These are phyloP conservation scores for Podospora pseudocomata DNA, from an alignment of 495 filamentous ascomycete genomes.

Conservation along the genomic window DNA sequence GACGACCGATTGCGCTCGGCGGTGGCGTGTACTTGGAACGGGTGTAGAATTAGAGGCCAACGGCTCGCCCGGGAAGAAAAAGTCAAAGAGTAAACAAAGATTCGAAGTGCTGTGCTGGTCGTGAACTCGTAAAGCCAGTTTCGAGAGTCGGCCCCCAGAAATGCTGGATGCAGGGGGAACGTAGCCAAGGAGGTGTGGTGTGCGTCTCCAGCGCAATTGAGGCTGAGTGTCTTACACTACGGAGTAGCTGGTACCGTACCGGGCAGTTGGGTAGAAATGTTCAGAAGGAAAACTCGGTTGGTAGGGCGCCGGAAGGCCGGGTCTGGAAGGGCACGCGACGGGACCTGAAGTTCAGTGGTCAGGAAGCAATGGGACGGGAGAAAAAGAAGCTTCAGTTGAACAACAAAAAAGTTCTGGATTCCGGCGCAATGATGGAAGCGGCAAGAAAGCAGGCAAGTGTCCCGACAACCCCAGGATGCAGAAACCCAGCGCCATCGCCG, in stretches of 20 bases:
- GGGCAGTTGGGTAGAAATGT: background rate
- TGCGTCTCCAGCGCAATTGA: conserved; percentile 14
- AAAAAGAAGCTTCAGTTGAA: background rate
- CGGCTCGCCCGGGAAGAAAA: background rate
- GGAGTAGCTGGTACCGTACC: background rate
- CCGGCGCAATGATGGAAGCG: conserved; percentile 3
- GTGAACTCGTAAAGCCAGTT: conserved; percentile 2
- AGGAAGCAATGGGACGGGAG: background rate
- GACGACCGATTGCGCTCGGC: conserved; percentile 17
- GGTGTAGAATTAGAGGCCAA: background rate
- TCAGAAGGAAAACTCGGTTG: background rate
- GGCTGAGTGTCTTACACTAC: background rate
- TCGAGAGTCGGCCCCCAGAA: background rate
- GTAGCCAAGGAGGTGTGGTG: conserved; percentile 12
- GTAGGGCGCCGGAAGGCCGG: background rate
- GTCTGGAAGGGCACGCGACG: background rate
- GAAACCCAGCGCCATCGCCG: conserved; percentile 8
- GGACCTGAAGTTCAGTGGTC: background rate
- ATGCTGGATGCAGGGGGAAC: conserved; percentile 14
- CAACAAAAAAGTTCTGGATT: background rate
- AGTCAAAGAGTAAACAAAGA: background rate
- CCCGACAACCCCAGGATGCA: conserved; percentile 8
- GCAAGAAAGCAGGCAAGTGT: conserved; percentile 1
- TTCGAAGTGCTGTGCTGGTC: background rate
- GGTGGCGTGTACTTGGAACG: background rate